Percentiles rank a stretch among this genome's conserved stretches.
These are phyloP conservation scores for Neocatenulostroma microsporum DNA, from an alignment of 2,329 filamentous ascomycete genomes.

Conservation along the genomic window DNA sequence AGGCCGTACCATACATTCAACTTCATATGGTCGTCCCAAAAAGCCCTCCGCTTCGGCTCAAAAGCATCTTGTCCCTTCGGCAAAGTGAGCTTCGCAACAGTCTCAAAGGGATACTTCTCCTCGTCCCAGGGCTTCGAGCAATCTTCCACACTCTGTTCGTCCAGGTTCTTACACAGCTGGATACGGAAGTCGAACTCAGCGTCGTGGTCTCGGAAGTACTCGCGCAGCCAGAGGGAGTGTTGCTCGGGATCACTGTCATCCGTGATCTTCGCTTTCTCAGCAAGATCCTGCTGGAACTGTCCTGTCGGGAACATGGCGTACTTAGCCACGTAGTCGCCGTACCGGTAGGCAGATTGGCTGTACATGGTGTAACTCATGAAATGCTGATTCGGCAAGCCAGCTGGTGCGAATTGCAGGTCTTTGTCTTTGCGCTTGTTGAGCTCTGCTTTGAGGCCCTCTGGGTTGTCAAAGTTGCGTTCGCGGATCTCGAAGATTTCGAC, in stretches of 20 bases:
- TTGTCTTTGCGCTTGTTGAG: conserved; percentile 26
- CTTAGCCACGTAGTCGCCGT: conserved; percentile 25
- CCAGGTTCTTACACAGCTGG: conserved; percentile 24
- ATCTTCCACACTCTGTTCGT: conserved; percentile 27
- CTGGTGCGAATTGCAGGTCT: conserved; percentile 24
- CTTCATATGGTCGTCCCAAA: conserved; percentile 28
- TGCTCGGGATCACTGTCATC: conserved; percentile 18
- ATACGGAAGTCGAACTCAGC: conserved; percentile 28
- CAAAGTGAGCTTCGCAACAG: conserved; percentile 22
- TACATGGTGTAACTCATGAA: conserved; percentile 30
- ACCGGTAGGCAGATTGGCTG: conserved; percentile 27
- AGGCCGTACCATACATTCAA: conserved; percentile 24
- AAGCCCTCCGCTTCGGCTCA: conserved; percentile 17
- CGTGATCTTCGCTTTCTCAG: conserved; percentile 16
- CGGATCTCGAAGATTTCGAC: conserved; percentile 28
- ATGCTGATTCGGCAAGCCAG: conserved; percentile 29
- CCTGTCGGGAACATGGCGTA: conserved; percentile 23
- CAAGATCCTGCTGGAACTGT: conserved; percentile 16
- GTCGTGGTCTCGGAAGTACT: conserved; percentile 18
- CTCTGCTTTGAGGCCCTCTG: conserved; percentile 14
- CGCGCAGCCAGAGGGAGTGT: conserved; percentile 24
- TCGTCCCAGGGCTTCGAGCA: conserved; percentile 27
- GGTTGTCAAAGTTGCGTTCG: conserved; percentile 25
- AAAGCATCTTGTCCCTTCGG: conserved; percentile 23
- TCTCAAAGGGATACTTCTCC: conserved; percentile 26